Conservation (phyloP, 495 filamentous ascomycete genomes). For the Neurospora africana region DNA sequence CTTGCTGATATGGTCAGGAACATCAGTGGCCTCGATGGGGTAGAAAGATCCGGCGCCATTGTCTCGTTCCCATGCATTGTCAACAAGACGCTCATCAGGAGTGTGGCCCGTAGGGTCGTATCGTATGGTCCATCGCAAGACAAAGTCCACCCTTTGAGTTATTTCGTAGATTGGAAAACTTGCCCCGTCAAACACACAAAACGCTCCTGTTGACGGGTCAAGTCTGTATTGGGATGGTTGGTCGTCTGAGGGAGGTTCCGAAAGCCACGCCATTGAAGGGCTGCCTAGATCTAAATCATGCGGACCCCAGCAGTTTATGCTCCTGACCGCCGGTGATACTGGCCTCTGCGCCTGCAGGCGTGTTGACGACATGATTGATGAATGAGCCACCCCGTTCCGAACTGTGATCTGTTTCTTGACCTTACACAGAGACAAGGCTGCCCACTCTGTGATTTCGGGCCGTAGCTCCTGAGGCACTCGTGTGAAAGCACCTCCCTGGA, state of each 20-base stretch:
- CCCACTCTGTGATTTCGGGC: background rate
- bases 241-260: background rate
- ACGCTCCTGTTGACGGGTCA: background rate
- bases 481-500: background rate
- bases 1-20: background rate
- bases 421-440: background rate
- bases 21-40: background rate
- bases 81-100: background rate
- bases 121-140: background rate
- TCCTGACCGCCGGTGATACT: background rate
- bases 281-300: background rate
- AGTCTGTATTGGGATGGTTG: background rate
- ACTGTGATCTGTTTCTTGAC: background rate
- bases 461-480: background rate
- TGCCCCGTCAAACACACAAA: background rate
- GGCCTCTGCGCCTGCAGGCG: background rate
- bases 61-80: background rate
- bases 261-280: background rate
- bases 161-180: background rate
- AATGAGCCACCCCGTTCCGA: background rate
- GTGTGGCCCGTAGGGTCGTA: background rate
- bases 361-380: background rate
- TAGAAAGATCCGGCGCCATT: background rate
- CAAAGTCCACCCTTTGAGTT: background rate
- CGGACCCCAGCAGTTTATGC: background rate